Base-by-base conservation (phyloP, 805 yeast genomes). In the Candida orba region DNA sequence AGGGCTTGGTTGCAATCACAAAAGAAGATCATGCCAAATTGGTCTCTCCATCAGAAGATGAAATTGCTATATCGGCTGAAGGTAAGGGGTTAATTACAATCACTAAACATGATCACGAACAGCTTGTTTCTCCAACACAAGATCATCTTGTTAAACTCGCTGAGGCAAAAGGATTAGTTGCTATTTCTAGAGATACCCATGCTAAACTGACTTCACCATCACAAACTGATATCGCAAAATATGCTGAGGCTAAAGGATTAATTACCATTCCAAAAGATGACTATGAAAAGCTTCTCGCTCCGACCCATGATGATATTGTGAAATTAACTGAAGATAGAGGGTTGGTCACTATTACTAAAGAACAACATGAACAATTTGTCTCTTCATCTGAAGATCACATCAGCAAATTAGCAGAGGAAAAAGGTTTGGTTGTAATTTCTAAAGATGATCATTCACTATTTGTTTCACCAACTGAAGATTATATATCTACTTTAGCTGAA, bases 261-360 rank as follows among this genome's bases (percentile, higher is more conserved):
- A 13, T 27, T 13, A 27, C 29, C 6, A 27, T 27, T 13, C 13
- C 29, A 10, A 27, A 27, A 27, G 29, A 10, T 27, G 29, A 10
- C 5, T 13, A 27, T 27, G 29, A 27, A 27, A 27, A 27, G 6
- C 13, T 27, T 12, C 4, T 12, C 14, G 13, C 12, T 6, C 29
- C 56, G 30, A 44, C 53, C 6, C 53, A 46, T 25, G 66, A 68
- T 9, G 48, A 50, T 13, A 57, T 50, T 7, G 34, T 35, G 15
- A 12, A 27, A 27, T 27, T 27, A 27, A 13, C 29, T 27, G 29
- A 27, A 27, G 13, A 12, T 27, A 27, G 9, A 46, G 54, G 31
- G 12, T 29, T 37, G 33, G 31, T 27, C 27, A 33, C 34, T 6
- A 34, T 63, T 8, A 50, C 52, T 3, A 45, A 42, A 25, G 49